phyloP scores from a whole-genome alignment of 805 yeast genomes.

The Zygoascus bituminiphila region DNA sequence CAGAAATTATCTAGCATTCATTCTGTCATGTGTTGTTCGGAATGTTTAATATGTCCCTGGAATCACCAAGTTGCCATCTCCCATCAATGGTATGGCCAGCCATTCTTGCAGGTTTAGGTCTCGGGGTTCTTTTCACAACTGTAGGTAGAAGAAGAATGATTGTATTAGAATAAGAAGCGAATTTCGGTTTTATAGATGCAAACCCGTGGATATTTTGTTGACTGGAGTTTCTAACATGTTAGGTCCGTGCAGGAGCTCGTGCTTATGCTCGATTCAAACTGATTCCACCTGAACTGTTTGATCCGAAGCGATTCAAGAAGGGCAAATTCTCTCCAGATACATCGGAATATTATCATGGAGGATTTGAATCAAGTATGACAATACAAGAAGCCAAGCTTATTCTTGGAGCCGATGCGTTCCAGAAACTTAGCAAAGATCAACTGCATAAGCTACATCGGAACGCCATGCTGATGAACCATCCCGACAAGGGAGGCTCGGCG shows the following conservation, averaged over 20 bases:
- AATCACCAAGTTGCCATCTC: too few species aligned
- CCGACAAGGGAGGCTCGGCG: conserved; percentile 91
- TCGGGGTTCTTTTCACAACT: conserved; percentile 21
- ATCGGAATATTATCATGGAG: conserved; percentile 26
- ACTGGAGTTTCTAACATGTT: not conserved
- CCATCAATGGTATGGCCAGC: conserved; percentile 4
- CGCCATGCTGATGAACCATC: conserved; percentile 85
- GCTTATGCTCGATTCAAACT: conserved; percentile 23
- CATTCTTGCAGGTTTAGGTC: conserved; percentile 23
- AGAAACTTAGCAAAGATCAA: conserved; percentile 38
- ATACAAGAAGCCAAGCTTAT: conserved; percentile 46
- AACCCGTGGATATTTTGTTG: not conserved
- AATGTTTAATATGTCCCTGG: too few species aligned
- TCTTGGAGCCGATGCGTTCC: conserved; percentile 37
- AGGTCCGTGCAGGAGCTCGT: conserved; percentile 27
- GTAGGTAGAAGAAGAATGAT: too few species aligned
- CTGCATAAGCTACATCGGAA: conserved; percentile 73
- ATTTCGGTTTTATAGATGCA: too few species aligned
- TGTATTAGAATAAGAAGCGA: too few species aligned
- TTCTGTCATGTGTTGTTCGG: too few species aligned
- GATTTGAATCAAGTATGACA: conserved; percentile 36
- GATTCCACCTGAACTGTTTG: conserved; percentile 27
- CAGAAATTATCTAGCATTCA: too few species aligned
- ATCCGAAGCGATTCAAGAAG: conserved; percentile 6
- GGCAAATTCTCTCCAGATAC: conserved; percentile 1